Conservation (phyloP, 2,329 filamentous ascomycete genomes). For the Fusarium zealandicum region DNA sequence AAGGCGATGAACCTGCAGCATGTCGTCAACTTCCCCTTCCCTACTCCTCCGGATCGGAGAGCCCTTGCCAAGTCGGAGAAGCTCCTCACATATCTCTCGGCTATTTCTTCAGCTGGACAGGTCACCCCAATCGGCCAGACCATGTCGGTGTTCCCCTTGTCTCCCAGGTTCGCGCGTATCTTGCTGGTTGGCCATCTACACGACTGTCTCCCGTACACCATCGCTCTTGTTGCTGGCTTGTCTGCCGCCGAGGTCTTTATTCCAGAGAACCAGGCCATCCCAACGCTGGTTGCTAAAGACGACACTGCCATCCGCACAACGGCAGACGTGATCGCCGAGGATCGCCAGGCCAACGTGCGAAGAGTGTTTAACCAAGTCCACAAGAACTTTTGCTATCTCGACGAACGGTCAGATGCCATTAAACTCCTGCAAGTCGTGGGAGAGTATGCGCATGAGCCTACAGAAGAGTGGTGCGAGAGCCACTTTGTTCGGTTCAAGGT, state of each 20-base stretch:
- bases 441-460: slow-evolving; percentile 79
- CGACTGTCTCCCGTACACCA: slow-evolving; percentile 82
- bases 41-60: slow-evolving; percentile 81
- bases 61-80: slow-evolving; percentile 85
- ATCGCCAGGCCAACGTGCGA: slow-evolving; percentile 69
- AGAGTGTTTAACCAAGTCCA: slow-evolving; percentile 74
- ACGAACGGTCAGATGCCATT: slow-evolving; percentile 85
- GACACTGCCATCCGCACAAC: slow-evolving; percentile 64
- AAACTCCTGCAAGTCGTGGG: slow-evolving; percentile 90
- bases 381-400: slow-evolving; percentile 78
- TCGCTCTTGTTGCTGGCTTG: slow-evolving; percentile 86
- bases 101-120: slow-evolving; percentile 73
- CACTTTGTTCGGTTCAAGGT: slow-evolving; percentile 90
- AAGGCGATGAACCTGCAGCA: slow-evolving; percentile 94
- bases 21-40: slow-evolving; percentile 94
- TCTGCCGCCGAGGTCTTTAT: slow-evolving; percentile 90
- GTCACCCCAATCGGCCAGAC: slow-evolving; percentile 82
- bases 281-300: slow-evolving; percentile 57
- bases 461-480: slow-evolving; percentile 76
- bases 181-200: slow-evolving; percentile 86
- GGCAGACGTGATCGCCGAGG: slow-evolving; percentile 75
- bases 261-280: slow-evolving; percentile 78
- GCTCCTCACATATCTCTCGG: slow-evolving; percentile 84
- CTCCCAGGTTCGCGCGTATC: slow-evolving; percentile 90
- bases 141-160: slow-evolving; percentile 88